Conservation (phyloP, 352 stramenopile species). For the Phytophthora melonis region DNA sequence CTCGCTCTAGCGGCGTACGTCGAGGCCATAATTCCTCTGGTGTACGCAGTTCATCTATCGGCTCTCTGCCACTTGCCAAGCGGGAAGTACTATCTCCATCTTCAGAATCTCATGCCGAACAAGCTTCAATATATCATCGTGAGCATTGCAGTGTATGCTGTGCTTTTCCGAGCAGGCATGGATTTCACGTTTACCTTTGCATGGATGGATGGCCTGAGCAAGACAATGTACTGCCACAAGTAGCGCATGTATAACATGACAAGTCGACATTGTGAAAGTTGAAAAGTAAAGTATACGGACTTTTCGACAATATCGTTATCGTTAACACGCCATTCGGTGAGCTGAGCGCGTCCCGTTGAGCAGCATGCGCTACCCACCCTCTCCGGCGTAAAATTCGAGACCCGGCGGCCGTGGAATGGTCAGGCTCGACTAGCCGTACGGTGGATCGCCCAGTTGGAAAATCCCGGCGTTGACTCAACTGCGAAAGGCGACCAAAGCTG, state of each 20-base stretch:
- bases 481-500: neutral
- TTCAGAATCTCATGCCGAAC: neutral
- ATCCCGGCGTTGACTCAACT: conserved; percentile 5
- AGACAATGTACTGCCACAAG: too few relatives aligned
- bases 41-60: conserved; percentile 1
- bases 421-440: conserved; percentile 27
- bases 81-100: conserved; percentile 9
- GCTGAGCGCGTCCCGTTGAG: neutral
- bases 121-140: neutral
- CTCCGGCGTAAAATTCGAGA: conserved; percentile 16
- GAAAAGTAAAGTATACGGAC: too few relatives aligned
- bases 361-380: conserved; percentile 14
- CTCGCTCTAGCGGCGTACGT: neutral
- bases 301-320: neutral
- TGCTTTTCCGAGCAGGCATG: neutral
- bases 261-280: too few relatives aligned
- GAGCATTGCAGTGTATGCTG: conserved; percentile 1
- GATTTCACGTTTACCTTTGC: conserved; percentile 2
- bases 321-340: neutral
- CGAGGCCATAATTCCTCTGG: neutral
- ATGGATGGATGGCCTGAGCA: neutral
- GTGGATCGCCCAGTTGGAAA: conserved; percentile 1
- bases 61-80: conserved; percentile 1
- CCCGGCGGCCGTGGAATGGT: neutral
- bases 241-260: too few relatives aligned